Evolutionary conservation across 805 yeast genomes (phyloP), one percentile per base, ranked within the genome.

Genomic region (Kuraishia ogatae): DNA sequence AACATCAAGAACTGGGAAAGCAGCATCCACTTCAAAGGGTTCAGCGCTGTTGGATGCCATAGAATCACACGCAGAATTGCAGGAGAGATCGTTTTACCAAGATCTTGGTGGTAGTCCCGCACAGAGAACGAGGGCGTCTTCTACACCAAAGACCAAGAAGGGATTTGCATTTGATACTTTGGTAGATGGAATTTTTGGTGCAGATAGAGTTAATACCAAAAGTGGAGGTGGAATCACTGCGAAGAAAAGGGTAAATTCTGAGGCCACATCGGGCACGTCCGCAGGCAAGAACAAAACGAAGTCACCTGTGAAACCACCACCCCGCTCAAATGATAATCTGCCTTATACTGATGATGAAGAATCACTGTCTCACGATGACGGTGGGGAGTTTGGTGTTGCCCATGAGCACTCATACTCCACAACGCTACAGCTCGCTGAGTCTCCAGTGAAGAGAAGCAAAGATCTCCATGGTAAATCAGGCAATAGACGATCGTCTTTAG

Each of bases 401-500:
- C 43, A 35, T 35, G 56, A 53, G 46, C 24, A 50, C 23, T 50
- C 49, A 11, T 50, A 48, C 15, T 35, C 55, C 19, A 39, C 39
- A 22, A 35, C n/a, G 7, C 21, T 53, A n/a, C 55, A 55, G 13
- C 23, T 52, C 5, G 11, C 19, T 17, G 8, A 39, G 7, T 51
- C 56, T 10, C 56, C 56, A 15, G 20, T 35, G 28, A 39, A 26
- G 35, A 50, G 35, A 39, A 53, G 47, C 53, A 50, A 53, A 24
- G 43, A 54, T 4, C 43, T 35, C 17, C 43, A 35, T 13, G 13
- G 43, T 26, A 29, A 53, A 55, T 21, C 22, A 2, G 24, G 43
- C 20, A 53, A 54, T 21, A 71, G 87, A 60, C 64, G 86, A 53
- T 63, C 81, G 1, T 81, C 87, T 1, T 68, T 83, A 59, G 65